Evolutionary conservation across 2,329 filamentous ascomycete genomes (phyloP).

Genomic region (Thielaviopsis punctulata): DNA sequence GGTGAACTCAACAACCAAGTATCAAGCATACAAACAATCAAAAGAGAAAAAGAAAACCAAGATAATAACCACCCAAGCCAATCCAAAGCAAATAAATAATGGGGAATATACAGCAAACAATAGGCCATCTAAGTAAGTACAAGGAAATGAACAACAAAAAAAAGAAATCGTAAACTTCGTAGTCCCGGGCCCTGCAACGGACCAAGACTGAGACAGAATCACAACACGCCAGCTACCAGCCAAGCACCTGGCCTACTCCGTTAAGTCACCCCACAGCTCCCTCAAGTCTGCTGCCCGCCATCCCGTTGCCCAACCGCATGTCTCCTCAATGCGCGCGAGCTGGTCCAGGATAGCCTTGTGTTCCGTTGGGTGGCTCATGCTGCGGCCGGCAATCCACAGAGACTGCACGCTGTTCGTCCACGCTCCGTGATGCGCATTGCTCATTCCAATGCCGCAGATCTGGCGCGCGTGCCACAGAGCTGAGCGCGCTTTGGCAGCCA

Average conservation of each 20-base stretch:
- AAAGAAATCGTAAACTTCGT: not conserved
- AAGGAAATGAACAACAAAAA: not conserved
- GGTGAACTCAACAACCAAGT: not conserved
- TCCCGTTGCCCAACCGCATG: slow-evolving; percentile 34
- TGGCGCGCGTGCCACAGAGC: slow-evolving; percentile 35
- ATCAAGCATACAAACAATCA: too few relatives aligned
- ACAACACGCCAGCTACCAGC: not conserved
- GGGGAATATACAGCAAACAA: not conserved
- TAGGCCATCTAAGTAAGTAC: not conserved
- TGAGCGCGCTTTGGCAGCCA: slow-evolving; percentile 22
- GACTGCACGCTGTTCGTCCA: slow-evolving; percentile 37
- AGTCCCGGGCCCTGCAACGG: not conserved
- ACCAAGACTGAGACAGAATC: not conserved
- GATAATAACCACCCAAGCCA: not conserved
- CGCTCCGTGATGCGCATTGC: slow-evolving; percentile 35
- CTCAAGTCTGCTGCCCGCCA: slow-evolving; percentile 36
- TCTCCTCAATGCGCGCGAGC: slow-evolving; percentile 30
- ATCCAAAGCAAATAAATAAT: not conserved
- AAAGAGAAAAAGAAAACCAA: not conserved
- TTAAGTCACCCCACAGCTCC: slow-evolving; percentile 31
- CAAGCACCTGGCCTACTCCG: slow-evolving; percentile 5
- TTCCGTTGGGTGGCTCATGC: slow-evolving; percentile 30
- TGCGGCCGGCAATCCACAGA: slow-evolving; percentile 33
- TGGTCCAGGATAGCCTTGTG: slow-evolving; percentile 27
- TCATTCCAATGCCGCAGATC: slow-evolving; percentile 34